Evolutionary conservation across 352 stramenopile genomes (phyloP), one percentile per base, ranked within the genome.

Genomic region (Phytophthora sojae): DNA sequence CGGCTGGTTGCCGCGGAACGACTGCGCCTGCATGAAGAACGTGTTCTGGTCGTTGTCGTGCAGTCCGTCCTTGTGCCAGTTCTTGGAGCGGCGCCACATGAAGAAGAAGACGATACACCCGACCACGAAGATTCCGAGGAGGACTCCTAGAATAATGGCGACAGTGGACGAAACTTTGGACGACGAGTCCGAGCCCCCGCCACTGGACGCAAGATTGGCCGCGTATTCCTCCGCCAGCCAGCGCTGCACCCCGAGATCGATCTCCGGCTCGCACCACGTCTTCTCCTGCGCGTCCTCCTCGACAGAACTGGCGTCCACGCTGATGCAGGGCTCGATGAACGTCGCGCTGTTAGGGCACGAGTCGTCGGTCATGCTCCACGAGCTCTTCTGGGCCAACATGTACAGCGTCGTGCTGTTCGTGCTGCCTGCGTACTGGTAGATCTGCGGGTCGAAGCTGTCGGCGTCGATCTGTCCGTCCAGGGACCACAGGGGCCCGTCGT

Each of bases 231-330:
- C 45, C 21, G 65, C 8, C 9, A 82, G 26, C 78, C 76, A 85
- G 3, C 73, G 61, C 19, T 56, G 37, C 7, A 85, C 73, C 0
- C 75, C 66, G 0, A 71, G 32, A 0, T 79, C 61, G 5, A 73
- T 73, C 67, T 72, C 50, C 1, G 78, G 78, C 17, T 71, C 64
- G 39, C 78, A 85, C 78, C 78, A 83, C 6, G 64, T 73, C 5
- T 50, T 59, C 55, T 83, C 50, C 26, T 81, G 57, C 0, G 49
- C 23, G 23, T 50, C 25, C 4, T 57, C 19, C 15, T 53, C 50
- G 17, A 78, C 67, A 23, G 54, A 57, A 6, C 32, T 26, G 8
- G 61, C 17, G 0, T 42, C 15, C 11, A 82, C 67, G 3, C 61
- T 9, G 32, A 51, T 44, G 51, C 78, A 85, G 3, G 78, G 78